phyloP scores from a whole-genome alignment of 169 alveolate genomes.

The Perkinsus chesapeaki region DNA sequence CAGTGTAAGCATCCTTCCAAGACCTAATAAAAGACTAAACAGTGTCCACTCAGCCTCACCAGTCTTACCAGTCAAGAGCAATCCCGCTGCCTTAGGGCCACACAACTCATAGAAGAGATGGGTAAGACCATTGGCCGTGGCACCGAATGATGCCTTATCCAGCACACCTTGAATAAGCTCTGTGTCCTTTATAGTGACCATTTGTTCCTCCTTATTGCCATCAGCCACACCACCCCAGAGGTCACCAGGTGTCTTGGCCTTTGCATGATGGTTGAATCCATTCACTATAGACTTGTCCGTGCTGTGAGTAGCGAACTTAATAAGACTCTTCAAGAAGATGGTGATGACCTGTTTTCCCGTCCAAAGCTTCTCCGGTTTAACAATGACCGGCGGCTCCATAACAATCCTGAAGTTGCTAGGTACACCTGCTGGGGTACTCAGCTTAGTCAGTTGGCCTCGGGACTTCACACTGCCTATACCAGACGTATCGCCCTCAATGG shows the following conservation, averaged over 20 bases:
- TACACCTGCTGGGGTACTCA: background rate
- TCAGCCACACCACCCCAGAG: slow-evolving; percentile 73
- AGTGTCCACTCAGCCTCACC: background rate
- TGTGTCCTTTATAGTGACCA: slow-evolving; percentile 51
- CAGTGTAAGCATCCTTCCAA: slow-evolving; percentile 81
- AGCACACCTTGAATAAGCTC: slow-evolving; percentile 91
- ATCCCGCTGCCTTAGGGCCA: slow-evolving; percentile 86
- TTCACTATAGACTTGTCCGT: background rate
- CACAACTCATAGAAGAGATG: slow-evolving; percentile 87
- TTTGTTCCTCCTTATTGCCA: slow-evolving; percentile 45
- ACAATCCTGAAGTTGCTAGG: background rate
- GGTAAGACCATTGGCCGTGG: slow-evolving; percentile 87
- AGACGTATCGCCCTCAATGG: background rate
- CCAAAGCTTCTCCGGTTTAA: slow-evolving; percentile 86
- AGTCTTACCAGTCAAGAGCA: slow-evolving; percentile 44
- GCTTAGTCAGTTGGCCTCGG: background rate
- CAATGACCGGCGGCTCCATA: slow-evolving; percentile 81
- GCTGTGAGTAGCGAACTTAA: slow-evolving; percentile 3
- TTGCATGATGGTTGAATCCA: slow-evolving; percentile 24
- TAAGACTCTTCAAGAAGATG: slow-evolving; percentile 28
- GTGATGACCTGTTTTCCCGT: slow-evolving; percentile 88
- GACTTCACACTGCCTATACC: background rate
- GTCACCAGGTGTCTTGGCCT: slow-evolving; percentile 72
- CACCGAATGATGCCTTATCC: slow-evolving; percentile 93
- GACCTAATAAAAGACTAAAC: slow-evolving; percentile 44